phyloP scores from a whole-genome alignment of 306 rosid species.

The Corylus heterophylla region DNA sequence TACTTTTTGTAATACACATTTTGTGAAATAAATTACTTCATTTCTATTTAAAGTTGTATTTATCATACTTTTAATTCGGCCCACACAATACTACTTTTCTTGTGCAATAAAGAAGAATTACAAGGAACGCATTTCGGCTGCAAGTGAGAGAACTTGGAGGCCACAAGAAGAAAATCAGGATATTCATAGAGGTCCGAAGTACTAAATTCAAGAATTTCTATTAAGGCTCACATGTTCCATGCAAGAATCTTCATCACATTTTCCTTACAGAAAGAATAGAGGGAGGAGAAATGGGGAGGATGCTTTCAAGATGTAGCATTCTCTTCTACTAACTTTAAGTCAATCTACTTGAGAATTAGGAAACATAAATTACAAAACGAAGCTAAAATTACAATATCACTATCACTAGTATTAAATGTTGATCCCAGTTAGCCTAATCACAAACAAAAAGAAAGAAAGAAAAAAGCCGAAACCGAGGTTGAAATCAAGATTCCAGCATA shows the following conservation, averaged over 20 bases:
- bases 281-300: neutral
- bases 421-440: conserved; percentile 13
- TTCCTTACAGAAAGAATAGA: neutral
- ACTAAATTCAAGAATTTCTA: neutral
- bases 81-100: too few relatives aligned
- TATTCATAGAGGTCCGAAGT: neutral
- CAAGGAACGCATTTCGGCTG: too few relatives aligned
- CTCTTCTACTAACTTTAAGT: neutral
- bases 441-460: neutral
- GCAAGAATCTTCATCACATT: neutral
- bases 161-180: neutral
- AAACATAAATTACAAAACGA: conserved; percentile 2
- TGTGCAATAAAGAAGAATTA: neutral
- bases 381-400: conserved; percentile 24
- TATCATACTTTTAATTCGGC: too few relatives aligned
- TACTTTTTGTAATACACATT: too few relatives aligned
- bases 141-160: too few relatives aligned
- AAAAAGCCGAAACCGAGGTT: neutral
- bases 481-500: conserved; percentile 17
- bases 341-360: conserved; percentile 9
- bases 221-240: neutral
- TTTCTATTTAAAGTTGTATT: too few relatives aligned
- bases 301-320: neutral
- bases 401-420: neutral
- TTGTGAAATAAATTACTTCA: too few relatives aligned